phyloP scores from a whole-genome alignment of 805 yeast genomes.

The Ascoidea asiatica region DNA sequence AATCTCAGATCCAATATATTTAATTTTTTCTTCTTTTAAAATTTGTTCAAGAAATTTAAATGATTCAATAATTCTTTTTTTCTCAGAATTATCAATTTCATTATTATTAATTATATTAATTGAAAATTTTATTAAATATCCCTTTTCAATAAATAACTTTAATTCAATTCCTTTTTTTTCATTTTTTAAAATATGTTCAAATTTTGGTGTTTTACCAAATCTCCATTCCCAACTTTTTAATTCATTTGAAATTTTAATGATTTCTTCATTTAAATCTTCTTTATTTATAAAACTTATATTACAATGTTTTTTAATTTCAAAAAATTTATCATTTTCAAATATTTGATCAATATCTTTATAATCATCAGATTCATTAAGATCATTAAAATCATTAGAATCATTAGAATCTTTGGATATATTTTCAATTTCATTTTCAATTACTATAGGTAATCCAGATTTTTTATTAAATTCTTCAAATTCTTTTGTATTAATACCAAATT shows the following conservation, averaged over 20 bases:
- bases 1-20: slow-evolving; percentile 28
- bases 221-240: slow-evolving; percentile 34
- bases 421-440: too few species aligned
- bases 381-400: not conserved
- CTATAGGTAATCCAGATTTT: too few species aligned
- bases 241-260: slow-evolving; percentile 7
- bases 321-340: not conserved
- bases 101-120: slow-evolving; percentile 14
- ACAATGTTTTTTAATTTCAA: not conserved
- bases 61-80: slow-evolving; percentile 20
- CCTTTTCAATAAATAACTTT: not conserved
- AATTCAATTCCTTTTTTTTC: slow-evolving; percentile 30
- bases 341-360: not conserved
- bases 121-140: not conserved
- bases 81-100: slow-evolving; percentile 8
- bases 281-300: not conserved
- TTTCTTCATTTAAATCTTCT: slow-evolving; percentile 5
- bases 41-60: slow-evolving; percentile 19
- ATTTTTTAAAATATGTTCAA: slow-evolving; percentile 34
- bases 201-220: slow-evolving; percentile 65
- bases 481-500: not conserved
- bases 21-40: slow-evolving; percentile 18
- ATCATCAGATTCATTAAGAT: not conserved
- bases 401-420: too few species aligned
- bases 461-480: not conserved